These are phyloP conservation scores for Didymella arachidicola DNA, from an alignment of 2,329 filamentous ascomycete species.

Conservation along the genomic window DNA sequence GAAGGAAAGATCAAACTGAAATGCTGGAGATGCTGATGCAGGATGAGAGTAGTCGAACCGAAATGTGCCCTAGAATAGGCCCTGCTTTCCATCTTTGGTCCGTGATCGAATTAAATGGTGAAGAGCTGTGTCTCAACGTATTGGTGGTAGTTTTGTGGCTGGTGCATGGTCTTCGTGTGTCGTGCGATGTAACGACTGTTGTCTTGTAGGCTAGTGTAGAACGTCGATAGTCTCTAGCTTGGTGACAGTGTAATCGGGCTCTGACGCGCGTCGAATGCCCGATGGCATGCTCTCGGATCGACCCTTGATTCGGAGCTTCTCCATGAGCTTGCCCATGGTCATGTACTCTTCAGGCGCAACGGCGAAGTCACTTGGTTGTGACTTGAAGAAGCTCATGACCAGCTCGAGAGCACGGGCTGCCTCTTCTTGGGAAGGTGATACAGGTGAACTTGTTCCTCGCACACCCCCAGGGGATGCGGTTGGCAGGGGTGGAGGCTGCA, in stretches of 20 bases:
- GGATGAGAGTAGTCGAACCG: constrained; percentile 22
- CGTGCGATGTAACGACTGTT: constrained; percentile 20
- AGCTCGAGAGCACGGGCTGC: constrained; percentile 82
- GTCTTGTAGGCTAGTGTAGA: constrained; percentile 34
- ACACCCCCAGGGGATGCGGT: constrained; percentile 45
- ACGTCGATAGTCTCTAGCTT: constrained; percentile 45
- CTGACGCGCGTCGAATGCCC: constrained; percentile 47
- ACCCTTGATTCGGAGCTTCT: constrained; percentile 79
- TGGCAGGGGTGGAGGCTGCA: constrained; percentile 58
- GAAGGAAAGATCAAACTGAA: constrained; percentile 7
- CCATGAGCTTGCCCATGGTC: constrained; percentile 80
- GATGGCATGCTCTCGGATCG: constrained; percentile 45
- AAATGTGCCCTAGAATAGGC: constrained; percentile 12
- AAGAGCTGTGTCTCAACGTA: constrained; percentile 4
- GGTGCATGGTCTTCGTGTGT: constrained; percentile 16
- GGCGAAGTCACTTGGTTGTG: constrained; percentile 71
- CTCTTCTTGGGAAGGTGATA: constrained; percentile 80
- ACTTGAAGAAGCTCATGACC: constrained; percentile 81
- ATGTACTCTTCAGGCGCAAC: constrained; percentile 81
- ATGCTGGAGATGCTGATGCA: constrained; percentile 45
- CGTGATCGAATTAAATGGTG: constrained; percentile 11
- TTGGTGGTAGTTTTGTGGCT: constrained; percentile 20
- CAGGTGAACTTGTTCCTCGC: constrained; percentile 54
- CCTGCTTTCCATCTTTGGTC: constrained; percentile 4
- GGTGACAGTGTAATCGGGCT: constrained; percentile 41